Base-by-base conservation (phyloP, 106 monocot species). In the Narthecium ossifragum region DNA sequence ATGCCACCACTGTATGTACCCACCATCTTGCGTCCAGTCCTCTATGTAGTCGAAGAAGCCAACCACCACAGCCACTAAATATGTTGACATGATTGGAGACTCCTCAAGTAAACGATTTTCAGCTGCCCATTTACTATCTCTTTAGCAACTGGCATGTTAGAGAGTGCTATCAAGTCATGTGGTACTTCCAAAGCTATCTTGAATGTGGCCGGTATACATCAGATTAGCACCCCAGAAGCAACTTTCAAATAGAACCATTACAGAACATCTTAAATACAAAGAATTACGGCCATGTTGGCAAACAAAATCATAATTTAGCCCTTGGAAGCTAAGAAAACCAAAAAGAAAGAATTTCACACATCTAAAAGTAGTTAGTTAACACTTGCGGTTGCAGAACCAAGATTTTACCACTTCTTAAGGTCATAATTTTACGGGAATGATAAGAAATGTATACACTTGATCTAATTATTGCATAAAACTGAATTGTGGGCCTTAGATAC, bases 71-170 rank as follows among this genome's bases (percentile, higher is more conserved):
- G 93, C 93, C 43, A 93, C 93, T 59, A 93, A 73, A 67, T 93
- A 93, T 48, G 93, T 89, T 53, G 93, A 93, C 93, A 93, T 93
- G 55, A 89, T 73, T 47, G 93, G 93, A 14, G 93, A 85, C 50
- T 93, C 88, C 43, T 89, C 63, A 54, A 65, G 56, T n/a, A 64
- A 10, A 89, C 27, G 49, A 70, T 85, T 79, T 85, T 88, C 8
- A 80, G 20, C 28, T 27, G 17, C 21, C 84, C 85, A 63, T 73
- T 39, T 31, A 72, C 6, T 29, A 74, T 80, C 55, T 93, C 85
- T 62, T 85, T 68, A 23, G 27, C 33, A 26, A 80, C 56, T 46
- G 93, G 93, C 93, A 93, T 93, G 64, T 85, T 85, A 24, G 93
- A 93, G 57, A 93, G 70, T 71, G 89, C 93, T 60, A 85, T 68